Evolutionary conservation across 2,329 filamentous ascomycete genomes (phyloP).

Genomic region (Zalaria sp.): DNA sequence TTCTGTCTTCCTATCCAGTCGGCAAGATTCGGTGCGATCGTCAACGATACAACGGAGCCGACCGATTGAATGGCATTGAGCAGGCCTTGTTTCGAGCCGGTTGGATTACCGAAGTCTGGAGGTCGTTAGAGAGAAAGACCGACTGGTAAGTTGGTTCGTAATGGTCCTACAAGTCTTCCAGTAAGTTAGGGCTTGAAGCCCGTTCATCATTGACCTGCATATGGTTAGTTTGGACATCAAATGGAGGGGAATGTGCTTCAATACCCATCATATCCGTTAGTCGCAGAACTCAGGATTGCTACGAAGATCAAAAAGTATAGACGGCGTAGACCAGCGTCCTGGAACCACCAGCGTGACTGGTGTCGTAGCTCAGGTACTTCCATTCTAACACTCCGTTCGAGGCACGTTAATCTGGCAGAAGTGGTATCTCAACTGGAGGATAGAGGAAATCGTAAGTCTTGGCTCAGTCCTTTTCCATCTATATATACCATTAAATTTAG

Average conservation of each 20-base stretch:
- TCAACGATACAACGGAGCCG: not conserved
- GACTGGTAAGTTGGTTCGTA: too few relatives aligned
- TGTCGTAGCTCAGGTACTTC: not conserved
- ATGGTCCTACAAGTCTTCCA: not conserved
- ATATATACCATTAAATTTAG: too few relatives aligned
- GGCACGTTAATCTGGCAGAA: too few relatives aligned
- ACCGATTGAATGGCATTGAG: constrained; percentile 2
- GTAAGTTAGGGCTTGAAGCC: not conserved
- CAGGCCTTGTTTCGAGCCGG: constrained; percentile 2
- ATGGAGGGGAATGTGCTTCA: not conserved
- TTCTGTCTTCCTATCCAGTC: constrained; percentile 1
- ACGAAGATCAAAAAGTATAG: constrained; percentile 2
- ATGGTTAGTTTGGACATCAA: not conserved
- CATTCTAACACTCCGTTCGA: not conserved
- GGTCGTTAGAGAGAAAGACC: not conserved
- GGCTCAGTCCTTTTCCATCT: too few relatives aligned
- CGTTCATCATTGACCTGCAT: not conserved
- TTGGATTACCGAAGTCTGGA: constrained; percentile 1
- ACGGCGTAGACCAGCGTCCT: constrained; percentile 1
- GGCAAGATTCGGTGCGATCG: constrained; percentile 1
- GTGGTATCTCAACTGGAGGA: too few relatives aligned
- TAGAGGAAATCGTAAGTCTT: too few relatives aligned
- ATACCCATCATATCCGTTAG: not conserved
- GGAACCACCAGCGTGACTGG: not conserved
- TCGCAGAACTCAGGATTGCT: constrained; percentile 1